A percentile compares a stretch with the other conserved stretches of the same genome.
Evolutionary conservation across 306 rosid species (phyloP).

Genomic region (Quercus parvula): DNA sequence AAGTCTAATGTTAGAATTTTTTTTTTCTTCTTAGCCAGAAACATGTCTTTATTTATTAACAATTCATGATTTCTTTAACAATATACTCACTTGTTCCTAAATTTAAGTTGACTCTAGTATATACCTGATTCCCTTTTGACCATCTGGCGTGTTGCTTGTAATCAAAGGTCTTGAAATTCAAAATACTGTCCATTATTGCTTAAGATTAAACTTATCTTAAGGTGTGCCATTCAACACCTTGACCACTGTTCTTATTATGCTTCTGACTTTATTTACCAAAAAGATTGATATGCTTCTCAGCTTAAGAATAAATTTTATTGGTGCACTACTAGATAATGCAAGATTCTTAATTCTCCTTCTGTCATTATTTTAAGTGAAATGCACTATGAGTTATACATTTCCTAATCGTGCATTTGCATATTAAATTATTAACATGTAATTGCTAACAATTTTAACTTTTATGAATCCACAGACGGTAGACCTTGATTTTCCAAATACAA

Average conservation of each 20-base stretch:
- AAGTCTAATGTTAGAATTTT: background rate
- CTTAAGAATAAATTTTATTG: background rate
- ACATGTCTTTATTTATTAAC: background rate
- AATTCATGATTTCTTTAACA: background rate
- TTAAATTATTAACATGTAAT: no score
- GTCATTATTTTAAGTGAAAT: background rate
- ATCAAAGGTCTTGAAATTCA: background rate
- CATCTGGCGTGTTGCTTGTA: background rate
- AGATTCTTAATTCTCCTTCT: background rate
- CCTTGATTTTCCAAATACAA: slow-evolving; percentile 80
- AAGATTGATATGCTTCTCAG: background rate
- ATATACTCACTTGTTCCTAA: background rate
- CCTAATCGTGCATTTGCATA: background rate
- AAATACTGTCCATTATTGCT: background rate
- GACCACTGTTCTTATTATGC: background rate
- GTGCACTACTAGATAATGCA: background rate
- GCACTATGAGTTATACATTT: background rate
- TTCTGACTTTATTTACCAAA: background rate
- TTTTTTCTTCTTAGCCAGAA: background rate
- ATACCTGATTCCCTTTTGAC: background rate
- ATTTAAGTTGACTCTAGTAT: background rate
- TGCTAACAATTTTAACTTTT: slow-evolving; percentile 3
- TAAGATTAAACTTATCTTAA: background rate
- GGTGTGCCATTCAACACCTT: no score
- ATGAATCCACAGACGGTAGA: slow-evolving; percentile 70